Evolutionary conservation across 1,139 yeast species (phyloP).

Genomic region (Magnusiomyces clavatus): DNA sequence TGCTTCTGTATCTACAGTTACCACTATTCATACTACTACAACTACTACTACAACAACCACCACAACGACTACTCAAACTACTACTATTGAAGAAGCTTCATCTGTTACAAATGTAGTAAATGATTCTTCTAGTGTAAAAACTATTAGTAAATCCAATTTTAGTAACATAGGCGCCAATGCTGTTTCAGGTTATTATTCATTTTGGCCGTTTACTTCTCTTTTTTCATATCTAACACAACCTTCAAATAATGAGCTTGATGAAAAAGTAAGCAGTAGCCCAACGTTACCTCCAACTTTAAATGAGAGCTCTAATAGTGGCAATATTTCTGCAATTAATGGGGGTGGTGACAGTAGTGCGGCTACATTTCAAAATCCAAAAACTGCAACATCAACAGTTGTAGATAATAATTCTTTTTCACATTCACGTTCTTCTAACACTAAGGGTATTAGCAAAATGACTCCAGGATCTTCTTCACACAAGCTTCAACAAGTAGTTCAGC

Average conservation of each 20-base stretch:
- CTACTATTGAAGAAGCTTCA: neutral
- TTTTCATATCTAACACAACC: neutral
- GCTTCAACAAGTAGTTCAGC: too few species aligned
- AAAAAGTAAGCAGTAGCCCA: neutral
- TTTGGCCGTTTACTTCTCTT: neutral
- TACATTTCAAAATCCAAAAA: too few species aligned
- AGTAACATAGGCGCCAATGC: neutral
- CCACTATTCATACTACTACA: conserved; percentile 1
- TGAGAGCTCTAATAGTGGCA: too few species aligned
- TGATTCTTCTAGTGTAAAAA: neutral
- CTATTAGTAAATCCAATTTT: neutral
- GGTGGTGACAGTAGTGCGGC: too few species aligned
- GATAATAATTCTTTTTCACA: too few species aligned
- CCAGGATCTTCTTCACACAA: too few species aligned
- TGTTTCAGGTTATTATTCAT: neutral
- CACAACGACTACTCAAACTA: conserved; percentile 3
- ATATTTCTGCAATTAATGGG: too few species aligned
- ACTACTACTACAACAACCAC: conserved; percentile 5
- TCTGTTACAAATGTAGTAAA: neutral
- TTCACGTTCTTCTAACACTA: too few species aligned
- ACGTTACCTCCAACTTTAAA: too few species aligned
- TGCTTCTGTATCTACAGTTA: neutral
- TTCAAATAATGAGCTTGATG: neutral
- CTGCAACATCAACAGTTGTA: too few species aligned
- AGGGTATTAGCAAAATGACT: too few species aligned